Evolutionary conservation across 2,329 filamentous ascomycete genomes (phyloP).

Genomic region (Epicoccum sorghinum): DNA sequence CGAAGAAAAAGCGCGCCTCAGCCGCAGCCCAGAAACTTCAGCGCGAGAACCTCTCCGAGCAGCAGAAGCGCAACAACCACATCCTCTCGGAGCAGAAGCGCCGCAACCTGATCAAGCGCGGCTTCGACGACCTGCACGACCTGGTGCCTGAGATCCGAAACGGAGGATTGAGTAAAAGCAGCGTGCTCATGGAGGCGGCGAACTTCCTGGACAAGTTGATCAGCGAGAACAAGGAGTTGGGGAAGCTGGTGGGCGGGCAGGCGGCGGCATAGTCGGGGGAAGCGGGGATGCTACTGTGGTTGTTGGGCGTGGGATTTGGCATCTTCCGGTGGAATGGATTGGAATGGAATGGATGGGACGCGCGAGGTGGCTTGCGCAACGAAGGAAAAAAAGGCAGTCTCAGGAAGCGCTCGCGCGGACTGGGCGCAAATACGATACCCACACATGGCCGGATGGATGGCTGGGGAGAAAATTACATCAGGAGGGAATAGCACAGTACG

Average conservation of each 20-base stretch:
- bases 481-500: no score
- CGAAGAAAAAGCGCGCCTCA: conserved; percentile 37
- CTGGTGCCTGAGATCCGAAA: conserved; percentile 77
- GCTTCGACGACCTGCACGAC: conserved; percentile 79
- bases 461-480: no score
- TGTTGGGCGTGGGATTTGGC: no score
- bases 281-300: no score
- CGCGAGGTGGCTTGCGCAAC: no score
- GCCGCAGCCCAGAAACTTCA: conserved; percentile 35
- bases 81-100: conserved; percentile 88
- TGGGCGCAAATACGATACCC: no score
- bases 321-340: no score
- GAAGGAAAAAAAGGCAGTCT: no score
- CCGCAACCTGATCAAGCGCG: conserved; percentile 78
- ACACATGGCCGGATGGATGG: no score
- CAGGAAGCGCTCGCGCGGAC: no score
- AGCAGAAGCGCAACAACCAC: conserved; percentile 84
- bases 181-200: conserved; percentile 74
- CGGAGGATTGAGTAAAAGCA: conserved; percentile 83
- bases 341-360: no score
- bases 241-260: background rate
- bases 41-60: conserved; percentile 70
- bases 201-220: conserved; percentile 79
- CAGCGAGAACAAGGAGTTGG: conserved; percentile 62
- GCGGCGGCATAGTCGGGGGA: no score